phyloP scores from a whole-genome alignment of 495 filamentous ascomycete species.

The Penicillium samsonianum region DNA sequence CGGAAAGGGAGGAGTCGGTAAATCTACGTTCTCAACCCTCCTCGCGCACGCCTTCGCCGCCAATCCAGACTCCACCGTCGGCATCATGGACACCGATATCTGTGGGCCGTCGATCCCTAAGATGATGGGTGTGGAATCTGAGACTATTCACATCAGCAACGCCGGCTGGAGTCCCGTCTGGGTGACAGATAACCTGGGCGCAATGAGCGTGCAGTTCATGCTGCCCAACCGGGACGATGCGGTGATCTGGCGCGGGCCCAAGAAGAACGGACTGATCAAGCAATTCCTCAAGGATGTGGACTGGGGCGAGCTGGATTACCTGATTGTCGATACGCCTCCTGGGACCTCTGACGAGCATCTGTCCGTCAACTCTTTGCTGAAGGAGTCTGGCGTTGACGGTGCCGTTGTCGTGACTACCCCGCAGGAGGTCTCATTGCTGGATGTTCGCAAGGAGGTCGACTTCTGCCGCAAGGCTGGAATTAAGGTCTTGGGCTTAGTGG shows the following conservation, averaged over 20 bases:
- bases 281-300: conserved; percentile 96
- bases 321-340: conserved; percentile 93
- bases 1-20: conserved; percentile 96
- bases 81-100: conserved; percentile 96
- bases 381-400: conserved; percentile 86
- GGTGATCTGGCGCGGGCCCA: conserved; percentile 94
- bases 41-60: conserved; percentile 84
- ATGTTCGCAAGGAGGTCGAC: conserved; percentile 95
- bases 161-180: conserved; percentile 92
- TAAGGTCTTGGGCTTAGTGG: conserved; percentile 80
- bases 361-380: conserved; percentile 83
- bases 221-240: conserved; percentile 88
- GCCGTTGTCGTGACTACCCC: conserved; percentile 93
- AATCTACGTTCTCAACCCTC: conserved; percentile 85
- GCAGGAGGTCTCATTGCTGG: conserved; percentile 88
- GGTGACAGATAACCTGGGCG: conserved; percentile 85
- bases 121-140: conserved; percentile 94
- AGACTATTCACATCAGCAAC: conserved; percentile 84
- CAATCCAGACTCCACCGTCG: conserved; percentile 72
- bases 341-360: conserved; percentile 95
- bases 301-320: conserved; percentile 91
- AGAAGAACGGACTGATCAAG: conserved; percentile 98
- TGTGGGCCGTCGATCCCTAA: conserved; percentile 93
- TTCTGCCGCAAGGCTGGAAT: conserved; percentile 97
- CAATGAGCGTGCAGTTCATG: conserved; percentile 99